Evolutionary conservation across 306 rosid genomes (phyloP).

Genomic region (Macrotyloma uniflorum): DNA sequence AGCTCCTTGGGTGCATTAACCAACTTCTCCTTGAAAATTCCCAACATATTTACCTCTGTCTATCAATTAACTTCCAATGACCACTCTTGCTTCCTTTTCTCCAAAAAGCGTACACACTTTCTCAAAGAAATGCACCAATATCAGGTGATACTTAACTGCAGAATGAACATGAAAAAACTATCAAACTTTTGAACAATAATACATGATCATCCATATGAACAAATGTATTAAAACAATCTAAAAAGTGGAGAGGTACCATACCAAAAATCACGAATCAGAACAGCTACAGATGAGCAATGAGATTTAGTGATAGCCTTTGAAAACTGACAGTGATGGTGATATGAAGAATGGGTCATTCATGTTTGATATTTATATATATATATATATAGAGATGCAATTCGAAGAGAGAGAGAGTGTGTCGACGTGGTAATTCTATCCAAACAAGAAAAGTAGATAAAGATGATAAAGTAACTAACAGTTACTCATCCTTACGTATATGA

Average conservation of each 20-base stretch:
- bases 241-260: background rate
- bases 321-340: conserved; percentile 26
- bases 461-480: background rate
- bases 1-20: conserved; percentile 90
- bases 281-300: conserved; percentile 29
- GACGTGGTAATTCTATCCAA: conserved; percentile 76
- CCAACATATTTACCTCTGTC: conserved; percentile 52
- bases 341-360: background rate
- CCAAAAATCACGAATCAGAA: conserved; percentile 18
- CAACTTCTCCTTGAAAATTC: conserved; percentile 76
- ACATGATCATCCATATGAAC: background rate
- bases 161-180: conserved; percentile 10
- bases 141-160: conserved; percentile 36
- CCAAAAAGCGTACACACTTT: conserved; percentile 20
- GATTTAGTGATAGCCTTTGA: background rate
- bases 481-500: too few relatives aligned
- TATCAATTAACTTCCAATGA: background rate
- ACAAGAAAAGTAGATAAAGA: conserved; percentile 20
- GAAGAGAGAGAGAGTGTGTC: background rate
- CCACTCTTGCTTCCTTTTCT: too few relatives aligned
- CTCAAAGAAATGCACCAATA: conserved; percentile 41
- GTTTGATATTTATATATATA: background rate
- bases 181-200: conserved; percentile 11
- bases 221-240: background rate
- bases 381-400: conserved; percentile 22